phyloP scores from a whole-genome alignment of 2,329 filamentous ascomycete species.

The Exutisphaerella laricina region DNA sequence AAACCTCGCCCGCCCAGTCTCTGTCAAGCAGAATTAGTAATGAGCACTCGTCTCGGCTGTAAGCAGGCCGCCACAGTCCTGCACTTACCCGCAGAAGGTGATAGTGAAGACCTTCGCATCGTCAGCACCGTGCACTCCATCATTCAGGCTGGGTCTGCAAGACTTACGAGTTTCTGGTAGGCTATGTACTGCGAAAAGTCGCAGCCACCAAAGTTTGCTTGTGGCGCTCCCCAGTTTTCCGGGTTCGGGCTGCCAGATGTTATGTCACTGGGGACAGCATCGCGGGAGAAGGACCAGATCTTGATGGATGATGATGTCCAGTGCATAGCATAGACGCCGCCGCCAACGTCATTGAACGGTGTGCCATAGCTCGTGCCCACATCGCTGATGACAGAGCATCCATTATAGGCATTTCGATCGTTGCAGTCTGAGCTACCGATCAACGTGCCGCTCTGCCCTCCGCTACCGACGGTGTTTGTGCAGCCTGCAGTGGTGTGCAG shows the following conservation, averaged over 20 bases:
- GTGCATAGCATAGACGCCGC: slow-evolving; percentile 33
- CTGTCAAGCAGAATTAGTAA: too few relatives aligned
- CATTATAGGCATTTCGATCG: slow-evolving; percentile 34
- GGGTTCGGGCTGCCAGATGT: slow-evolving; percentile 49
- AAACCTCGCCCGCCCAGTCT: slow-evolving; percentile 34
- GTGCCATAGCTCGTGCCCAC: slow-evolving; percentile 40
- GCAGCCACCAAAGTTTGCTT: slow-evolving; percentile 54
- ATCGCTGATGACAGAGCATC: slow-evolving; percentile 39
- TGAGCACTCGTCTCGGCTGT: too few relatives aligned
- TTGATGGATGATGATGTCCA: slow-evolving; percentile 26
- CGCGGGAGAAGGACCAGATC: slow-evolving; percentile 34
- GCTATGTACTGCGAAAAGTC: slow-evolving; percentile 32
- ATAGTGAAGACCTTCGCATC: slow-evolving; percentile 56
- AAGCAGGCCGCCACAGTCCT: too few relatives aligned
- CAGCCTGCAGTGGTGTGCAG: slow-evolving; percentile 32
- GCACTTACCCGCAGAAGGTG: slow-evolving; percentile 41
- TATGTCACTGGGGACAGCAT: slow-evolving; percentile 38
- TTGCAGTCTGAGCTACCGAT: slow-evolving; percentile 68
- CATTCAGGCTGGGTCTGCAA: neutral
- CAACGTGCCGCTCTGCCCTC: slow-evolving; percentile 10
- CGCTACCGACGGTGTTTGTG: slow-evolving; percentile 18
- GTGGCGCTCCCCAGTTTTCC: slow-evolving; percentile 55
- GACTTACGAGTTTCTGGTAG: slow-evolving; percentile 36
- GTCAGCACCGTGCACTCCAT: neutral
- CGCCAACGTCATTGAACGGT: slow-evolving; percentile 28